These are phyloP conservation scores for Rhodamnia rubescens DNA, from an alignment of 345 rosid genomes.

Conservation along the genomic window DNA sequence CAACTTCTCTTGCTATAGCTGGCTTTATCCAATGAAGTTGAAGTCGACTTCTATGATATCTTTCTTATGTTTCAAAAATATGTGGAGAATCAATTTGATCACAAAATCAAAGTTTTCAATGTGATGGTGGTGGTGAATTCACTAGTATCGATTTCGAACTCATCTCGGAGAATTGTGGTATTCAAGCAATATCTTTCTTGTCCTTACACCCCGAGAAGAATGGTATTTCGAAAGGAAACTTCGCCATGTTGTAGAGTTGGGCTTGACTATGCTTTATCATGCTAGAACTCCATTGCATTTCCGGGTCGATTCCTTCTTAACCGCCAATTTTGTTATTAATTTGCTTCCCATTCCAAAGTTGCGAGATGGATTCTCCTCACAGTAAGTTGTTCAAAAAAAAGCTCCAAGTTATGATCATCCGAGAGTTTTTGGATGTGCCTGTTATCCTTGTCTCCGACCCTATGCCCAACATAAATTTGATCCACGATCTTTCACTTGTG, in stretches of 20 bases:
- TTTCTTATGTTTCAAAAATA: too few species aligned
- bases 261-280: neutral
- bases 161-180: neutral
- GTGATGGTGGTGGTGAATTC: too few species aligned
- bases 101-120: too few species aligned
- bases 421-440: neutral
- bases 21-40: too few species aligned
- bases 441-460: neutral
- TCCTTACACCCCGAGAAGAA: neutral
- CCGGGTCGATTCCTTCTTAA: neutral
- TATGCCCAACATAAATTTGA: neutral
- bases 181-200: neutral
- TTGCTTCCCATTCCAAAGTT: neutral
- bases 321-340: neutral
- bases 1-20: too few species aligned
- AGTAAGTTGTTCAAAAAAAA: accelerated
- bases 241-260: neutral
- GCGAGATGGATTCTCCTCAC: neutral
- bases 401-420: neutral
- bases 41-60: too few species aligned
- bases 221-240: neutral
- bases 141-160: too few species aligned
- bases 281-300: neutral
- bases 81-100: too few species aligned
- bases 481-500: neutral